Evolutionary conservation across 345 rosid genomes (phyloP), one percentile per base, ranked within the genome.

Genomic region (Eucalyptus tenuipes): DNA sequence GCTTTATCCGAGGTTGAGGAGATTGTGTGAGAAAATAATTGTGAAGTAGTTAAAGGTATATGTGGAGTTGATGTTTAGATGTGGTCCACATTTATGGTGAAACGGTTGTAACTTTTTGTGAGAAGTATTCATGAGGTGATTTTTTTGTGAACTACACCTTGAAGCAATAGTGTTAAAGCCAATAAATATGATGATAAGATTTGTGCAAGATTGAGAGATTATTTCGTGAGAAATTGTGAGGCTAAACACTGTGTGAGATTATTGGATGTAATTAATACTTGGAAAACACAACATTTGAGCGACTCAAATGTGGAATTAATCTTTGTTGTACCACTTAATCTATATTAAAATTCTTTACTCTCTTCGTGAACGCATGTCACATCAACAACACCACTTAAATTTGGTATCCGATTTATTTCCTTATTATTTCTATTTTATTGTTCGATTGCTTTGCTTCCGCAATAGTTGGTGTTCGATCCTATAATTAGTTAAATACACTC

Each of bases 301-400:
- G 1, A 57, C 64, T 57, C 13, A 27, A 57, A 52, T 52, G 64
- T 57, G n/a, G 14, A 3, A 10, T 57, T 25, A 25, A 57, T 57
- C 1, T 5, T 27, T 12, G 14, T 25, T 25, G 64, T 57, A 5
- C n/a, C 4, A 0, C n/a, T 57, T 57, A 2, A 57, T 57, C 13
- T 57, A 57, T 10, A 0, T 2, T 57, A 57, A 12, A 57, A 25
- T 57, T 25, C 7, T 57, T 25, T 25, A 57, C n/a, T 57, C 64
- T 57, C 2, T 27, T 12, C 3, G 1, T 57, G 64, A 57, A 57
- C 7, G 7, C 25, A 4, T 25, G n/a, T 25, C 29, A 25, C 7
- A 25, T 57, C 7, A 27, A 57, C 7, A 2, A 27, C 10, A 57
- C 13, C 6, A 57, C 13, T 10, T 57, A 25, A 52, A 57, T 57